Base-by-base conservation (phyloP, 1,139 yeast species). In the Geotrichum australiense region DNA sequence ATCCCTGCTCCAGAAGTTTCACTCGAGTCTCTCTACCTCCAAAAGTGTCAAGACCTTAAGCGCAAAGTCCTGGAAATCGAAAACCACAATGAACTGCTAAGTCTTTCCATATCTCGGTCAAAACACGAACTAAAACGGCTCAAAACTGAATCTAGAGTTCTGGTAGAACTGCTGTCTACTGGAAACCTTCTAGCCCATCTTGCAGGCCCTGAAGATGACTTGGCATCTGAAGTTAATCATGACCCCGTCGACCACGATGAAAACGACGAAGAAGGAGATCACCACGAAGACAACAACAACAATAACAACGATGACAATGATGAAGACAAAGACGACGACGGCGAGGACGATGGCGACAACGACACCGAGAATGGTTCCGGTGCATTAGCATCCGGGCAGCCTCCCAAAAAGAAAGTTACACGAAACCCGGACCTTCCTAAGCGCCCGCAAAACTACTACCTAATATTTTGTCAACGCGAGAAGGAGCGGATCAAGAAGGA, bases 381-480 rank as follows among this genome's bases (percentile, higher is more conserved):
- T 4, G 33, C 38, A 4, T 16, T 31, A 32, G 41, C 7, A 20
- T 39, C 26, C 8, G 19, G 29, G 28, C 21, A 22, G 12, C 16
- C 52, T 49, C 6, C 57, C 50, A 34, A 30, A 37, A 37, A 35
- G 22, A 31, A 29, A n/a, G 32, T 67, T 47, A 57, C 66, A 21
- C 73, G 87, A 54, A 94, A 84, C 59, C 95, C 94, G 3, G 80
- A 78, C 52, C 72, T 81, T 55, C 96, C 96, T 12, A 84, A 84
- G 54, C 71, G 94, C 53, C 95, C 96, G 12, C 82, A 94, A 4
- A 87, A 87, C 61, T 94, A 96, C 7, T 86, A 87, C 56, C 68
- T 86, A 49, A 74, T 85, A 41, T 87, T 83, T 58, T 87, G 96
- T 63, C 96, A 87, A 47, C 66, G 76, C 65, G 93, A 85, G 56